These are phyloP conservation scores for Trichosanthes truncata DNA, from an alignment of 306 rosid genomes.

Conservation along the genomic window DNA sequence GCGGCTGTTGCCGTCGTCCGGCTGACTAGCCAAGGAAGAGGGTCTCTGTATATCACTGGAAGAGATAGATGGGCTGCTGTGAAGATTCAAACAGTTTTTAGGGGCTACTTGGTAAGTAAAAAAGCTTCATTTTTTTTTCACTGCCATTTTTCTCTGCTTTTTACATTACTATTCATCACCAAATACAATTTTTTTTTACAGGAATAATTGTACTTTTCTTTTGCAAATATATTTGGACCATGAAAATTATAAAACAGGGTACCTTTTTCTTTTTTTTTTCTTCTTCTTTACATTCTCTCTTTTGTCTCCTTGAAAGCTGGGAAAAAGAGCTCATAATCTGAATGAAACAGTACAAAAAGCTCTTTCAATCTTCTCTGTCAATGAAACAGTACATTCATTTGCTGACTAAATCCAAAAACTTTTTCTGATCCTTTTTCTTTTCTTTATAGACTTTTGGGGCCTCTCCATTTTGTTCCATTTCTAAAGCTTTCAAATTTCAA, in stretches of 20 bases:
- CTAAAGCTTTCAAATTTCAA: background rate
- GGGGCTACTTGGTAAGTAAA: constrained; percentile 76
- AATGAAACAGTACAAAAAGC: background rate
- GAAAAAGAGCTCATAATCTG: background rate
- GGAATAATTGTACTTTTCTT: constrained; percentile 1
- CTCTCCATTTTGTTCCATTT: background rate
- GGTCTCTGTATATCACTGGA: constrained; percentile 29
- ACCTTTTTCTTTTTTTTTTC: background rate
- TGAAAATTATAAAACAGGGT: background rate
- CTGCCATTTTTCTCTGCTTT: background rate
- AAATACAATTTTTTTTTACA: background rate
- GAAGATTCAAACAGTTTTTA: constrained; percentile 81
- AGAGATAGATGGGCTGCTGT: constrained; percentile 73
- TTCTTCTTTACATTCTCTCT: background rate
- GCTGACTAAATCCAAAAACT: background rate
- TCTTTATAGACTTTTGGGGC: background rate
- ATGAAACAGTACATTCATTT: constrained; percentile 7
- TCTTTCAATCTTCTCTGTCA: background rate
- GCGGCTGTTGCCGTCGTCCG: constrained; percentile 93
- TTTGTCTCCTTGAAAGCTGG: constrained; percentile 1
- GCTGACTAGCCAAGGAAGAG: constrained; percentile 69
- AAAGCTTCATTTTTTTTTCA: background rate
- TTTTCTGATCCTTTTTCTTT: background rate
- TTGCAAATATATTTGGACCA: background rate
- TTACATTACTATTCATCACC: background rate